phyloP scores from a whole-genome alignment of 2,329 filamentous ascomycete genomes.

The Beauveria scarabaeidicola region DNA sequence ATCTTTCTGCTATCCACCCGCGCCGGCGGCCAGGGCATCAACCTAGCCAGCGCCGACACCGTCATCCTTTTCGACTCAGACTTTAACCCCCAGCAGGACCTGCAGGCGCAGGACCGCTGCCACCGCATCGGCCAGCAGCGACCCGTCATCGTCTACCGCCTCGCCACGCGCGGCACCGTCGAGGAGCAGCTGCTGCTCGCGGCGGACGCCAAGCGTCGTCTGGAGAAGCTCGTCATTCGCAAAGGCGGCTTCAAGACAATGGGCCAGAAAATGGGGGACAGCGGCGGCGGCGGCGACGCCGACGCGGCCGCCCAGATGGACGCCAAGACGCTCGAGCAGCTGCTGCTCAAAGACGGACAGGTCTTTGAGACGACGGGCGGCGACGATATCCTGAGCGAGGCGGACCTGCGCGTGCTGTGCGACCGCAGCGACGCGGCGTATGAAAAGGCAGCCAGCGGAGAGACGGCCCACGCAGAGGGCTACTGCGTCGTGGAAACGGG shows the following conservation, averaged over 20 bases:
- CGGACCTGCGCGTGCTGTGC: constrained; percentile 69
- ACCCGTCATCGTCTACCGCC: constrained; percentile 86
- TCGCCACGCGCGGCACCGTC: constrained; percentile 87
- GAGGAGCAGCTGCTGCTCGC: constrained; percentile 81
- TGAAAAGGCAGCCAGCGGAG: constrained; percentile 65
- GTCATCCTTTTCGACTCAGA: constrained; percentile 83
- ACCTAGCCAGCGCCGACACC: constrained; percentile 82
- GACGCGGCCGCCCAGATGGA: constrained; percentile 39
- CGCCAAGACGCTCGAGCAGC: constrained; percentile 50
- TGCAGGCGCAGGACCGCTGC: constrained; percentile 91
- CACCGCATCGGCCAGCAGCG: constrained; percentile 90
- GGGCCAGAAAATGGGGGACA: constrained; percentile 46
- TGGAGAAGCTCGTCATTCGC: constrained; percentile 92
- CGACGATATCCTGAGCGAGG: constrained; percentile 61
- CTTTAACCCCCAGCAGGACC: constrained; percentile 94
- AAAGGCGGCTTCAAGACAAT: constrained; percentile 78
- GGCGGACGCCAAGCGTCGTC: constrained; percentile 80
- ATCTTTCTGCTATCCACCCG: constrained; percentile 85
- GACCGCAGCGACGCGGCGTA: constrained; percentile 63
- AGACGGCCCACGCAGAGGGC: constrained; percentile 56
- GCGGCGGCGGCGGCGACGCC: constrained; percentile 35
- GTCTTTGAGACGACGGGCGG: constrained; percentile 51
- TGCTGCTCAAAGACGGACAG: constrained; percentile 64
- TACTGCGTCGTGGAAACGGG: constrained; percentile 78
- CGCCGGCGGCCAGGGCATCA: constrained; percentile 92